Conservation (phyloP, 257 asterid species). For the Prunella vulgaris region DNA sequence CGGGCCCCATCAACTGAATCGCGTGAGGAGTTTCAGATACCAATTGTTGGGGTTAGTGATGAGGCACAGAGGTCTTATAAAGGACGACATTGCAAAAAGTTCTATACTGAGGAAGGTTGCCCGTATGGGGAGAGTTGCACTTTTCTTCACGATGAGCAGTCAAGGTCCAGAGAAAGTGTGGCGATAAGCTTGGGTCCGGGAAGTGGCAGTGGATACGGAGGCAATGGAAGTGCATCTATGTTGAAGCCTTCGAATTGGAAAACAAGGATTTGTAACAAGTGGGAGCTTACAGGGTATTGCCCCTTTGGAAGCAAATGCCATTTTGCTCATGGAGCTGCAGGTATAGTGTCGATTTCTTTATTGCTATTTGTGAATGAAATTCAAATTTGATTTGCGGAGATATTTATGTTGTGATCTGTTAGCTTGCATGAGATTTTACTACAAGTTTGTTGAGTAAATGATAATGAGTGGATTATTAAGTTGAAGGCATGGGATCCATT, state of each 20-base stretch:
- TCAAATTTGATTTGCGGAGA: neutral
- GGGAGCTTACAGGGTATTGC: slow-evolving; percentile 80
- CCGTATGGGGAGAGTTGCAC: slow-evolving; percentile 86
- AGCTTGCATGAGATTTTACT: neutral
- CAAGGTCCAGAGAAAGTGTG: slow-evolving; percentile 67
- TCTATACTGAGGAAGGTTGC: slow-evolving; percentile 77
- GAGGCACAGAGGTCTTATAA: slow-evolving; percentile 67
- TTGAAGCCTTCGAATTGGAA: slow-evolving; percentile 85
- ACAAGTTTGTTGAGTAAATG: neutral
- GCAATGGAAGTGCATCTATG: slow-evolving; percentile 30
- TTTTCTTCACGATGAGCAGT: slow-evolving; percentile 74
- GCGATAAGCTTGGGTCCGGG: slow-evolving; percentile 71
- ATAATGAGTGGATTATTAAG: neutral
- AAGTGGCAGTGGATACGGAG: slow-evolving; percentile 17
- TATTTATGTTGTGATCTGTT: neutral
- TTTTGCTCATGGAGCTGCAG: slow-evolving; percentile 78
- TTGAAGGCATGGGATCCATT: neutral
- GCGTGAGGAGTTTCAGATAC: slow-evolving; percentile 72
- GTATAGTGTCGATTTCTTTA: slow-evolving; percentile 27
- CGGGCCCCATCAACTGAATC: slow-evolving; percentile 36
- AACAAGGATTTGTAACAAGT: slow-evolving; percentile 80
- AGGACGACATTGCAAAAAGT: slow-evolving; percentile 77
- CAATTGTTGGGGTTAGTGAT: slow-evolving; percentile 54
- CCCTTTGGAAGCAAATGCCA: slow-evolving; percentile 85
- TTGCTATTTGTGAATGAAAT: neutral